Evolutionary conservation across 495 filamentous ascomycete genomes (phyloP).

Genomic region (Penicillium silybi): DNA sequence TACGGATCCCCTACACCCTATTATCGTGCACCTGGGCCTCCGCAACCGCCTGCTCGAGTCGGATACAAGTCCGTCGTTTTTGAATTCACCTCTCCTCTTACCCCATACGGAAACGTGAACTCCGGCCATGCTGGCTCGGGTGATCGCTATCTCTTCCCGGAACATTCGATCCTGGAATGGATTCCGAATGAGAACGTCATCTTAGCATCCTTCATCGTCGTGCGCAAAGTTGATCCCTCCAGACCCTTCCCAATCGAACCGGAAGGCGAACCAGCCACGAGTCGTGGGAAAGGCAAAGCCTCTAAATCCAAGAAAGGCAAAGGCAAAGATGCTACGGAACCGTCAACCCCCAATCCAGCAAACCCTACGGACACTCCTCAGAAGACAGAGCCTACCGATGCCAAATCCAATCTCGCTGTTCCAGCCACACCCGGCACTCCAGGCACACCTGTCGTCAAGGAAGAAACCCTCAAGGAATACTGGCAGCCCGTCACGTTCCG

Average conservation of each 20-base stretch:
- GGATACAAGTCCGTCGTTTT: slow-evolving; percentile 74
- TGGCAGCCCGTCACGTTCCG: slow-evolving; percentile 89
- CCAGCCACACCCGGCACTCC: slow-evolving; percentile 6
- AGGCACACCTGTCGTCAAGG: slow-evolving; percentile 1
- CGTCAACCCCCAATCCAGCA: slow-evolving; percentile 5
- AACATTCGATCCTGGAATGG: slow-evolving; percentile 78
- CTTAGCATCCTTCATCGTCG: slow-evolving; percentile 50
- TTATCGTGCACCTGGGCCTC: slow-evolving; percentile 29
- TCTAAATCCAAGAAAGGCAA: slow-evolving; percentile 40
- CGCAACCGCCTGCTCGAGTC: slow-evolving; percentile 36
- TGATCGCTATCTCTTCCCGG: slow-evolving; percentile 87
- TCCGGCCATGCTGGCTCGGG: slow-evolving; percentile 66
- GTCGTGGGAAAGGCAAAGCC: slow-evolving; percentile 29
- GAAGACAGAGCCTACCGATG: slow-evolving; percentile 16
- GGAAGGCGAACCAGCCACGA: slow-evolving; percentile 21
- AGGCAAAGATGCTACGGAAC: slow-evolving; percentile 18
- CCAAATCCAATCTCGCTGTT: not conserved
- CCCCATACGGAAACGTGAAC: slow-evolving; percentile 44
- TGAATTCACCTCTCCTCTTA: slow-evolving; percentile 63
- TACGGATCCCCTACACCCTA: slow-evolving; percentile 34
- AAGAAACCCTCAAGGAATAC: slow-evolving; percentile 58
- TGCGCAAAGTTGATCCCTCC: slow-evolving; percentile 46
- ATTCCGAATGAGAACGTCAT: slow-evolving; percentile 44
- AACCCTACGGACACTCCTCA: slow-evolving; percentile 9
- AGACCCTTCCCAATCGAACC: slow-evolving; percentile 38